Evolutionary conservation across 73 alveolate genomes (phyloP), one percentile per base, ranked within the genome.

Genomic region (Loxodes magnus): DNA sequence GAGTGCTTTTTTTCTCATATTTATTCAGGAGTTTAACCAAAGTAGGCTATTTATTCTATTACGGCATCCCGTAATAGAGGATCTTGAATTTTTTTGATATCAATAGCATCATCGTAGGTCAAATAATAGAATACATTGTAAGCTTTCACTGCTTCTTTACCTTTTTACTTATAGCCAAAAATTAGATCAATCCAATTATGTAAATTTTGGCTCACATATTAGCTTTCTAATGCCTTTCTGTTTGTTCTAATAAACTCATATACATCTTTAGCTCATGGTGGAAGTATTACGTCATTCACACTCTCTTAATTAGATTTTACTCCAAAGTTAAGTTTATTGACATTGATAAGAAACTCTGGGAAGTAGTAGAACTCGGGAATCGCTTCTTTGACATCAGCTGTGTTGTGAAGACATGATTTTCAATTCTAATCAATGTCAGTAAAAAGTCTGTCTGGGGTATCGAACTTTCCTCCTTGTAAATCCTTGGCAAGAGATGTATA

Each of bases 351-450:
- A 67, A 85, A 41, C 64, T 92, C 99, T 34, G 99, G 99, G 21
- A 71, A 43, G 73, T 69, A 92, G 65, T 36, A 89, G 74, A 92
- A 84, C 66, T 92, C 97, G 1, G 99, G 99, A 43, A 92, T 79
- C 26, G 89, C 64, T 65, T 92, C 99, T 70, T 96, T 81, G 5
- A 85, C 93, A 73, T 92, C 99, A 9, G 90, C 73, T 53, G 74
- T 72, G 70, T 83, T 92, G 22, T 77, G 79, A 0, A 67, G 62
- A 0, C 94, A 92, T 59, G 71, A 58, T 21, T 59, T 42, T 44
- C 87, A 71, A 2, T 96, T 74, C 14, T 59, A 80, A 31, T 72
- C 71, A 10, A 90, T 75, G 10, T 95, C 79, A 37, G 64, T 49
- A 70, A 92, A 92, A 19, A 77, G 51, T 24, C 99, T 64, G 57